phyloP scores from a whole-genome alignment of 208 protist species.

The Leishmania turanica region DNA sequence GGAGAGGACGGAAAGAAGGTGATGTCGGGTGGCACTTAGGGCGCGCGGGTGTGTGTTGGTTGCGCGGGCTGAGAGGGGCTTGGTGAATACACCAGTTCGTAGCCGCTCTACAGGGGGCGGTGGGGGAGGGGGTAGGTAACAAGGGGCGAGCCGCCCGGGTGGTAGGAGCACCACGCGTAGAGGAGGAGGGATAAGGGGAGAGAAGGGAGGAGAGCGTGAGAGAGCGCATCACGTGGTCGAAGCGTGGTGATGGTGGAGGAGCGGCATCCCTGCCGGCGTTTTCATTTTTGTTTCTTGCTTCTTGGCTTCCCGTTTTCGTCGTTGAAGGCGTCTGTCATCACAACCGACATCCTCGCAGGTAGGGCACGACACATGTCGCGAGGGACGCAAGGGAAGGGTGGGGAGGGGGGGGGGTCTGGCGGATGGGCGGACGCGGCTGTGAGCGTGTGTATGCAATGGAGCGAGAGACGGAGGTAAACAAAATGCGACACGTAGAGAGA shows the following conservation, averaged over 20 bases:
- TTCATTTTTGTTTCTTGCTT: not conserved
- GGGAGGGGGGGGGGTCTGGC: not conserved
- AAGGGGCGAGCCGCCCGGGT: not conserved
- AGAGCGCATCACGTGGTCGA: too few species aligned
- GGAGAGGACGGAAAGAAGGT: constrained; percentile 7
- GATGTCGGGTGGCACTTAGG: not conserved
- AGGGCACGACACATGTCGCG: not conserved
- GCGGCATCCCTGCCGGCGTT: not conserved
- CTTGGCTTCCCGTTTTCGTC: not conserved
- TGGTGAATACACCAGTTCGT: too few species aligned
- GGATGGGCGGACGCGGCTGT: not conserved
- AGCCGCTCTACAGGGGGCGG: too few species aligned
- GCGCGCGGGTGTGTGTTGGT: not conserved
- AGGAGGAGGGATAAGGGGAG: not conserved
- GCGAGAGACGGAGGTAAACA: constrained; percentile 11
- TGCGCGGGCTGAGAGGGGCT: too few species aligned
- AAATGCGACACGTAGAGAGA: constrained; percentile 1
- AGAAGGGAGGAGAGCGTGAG: not conserved
- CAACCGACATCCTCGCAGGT: not conserved
- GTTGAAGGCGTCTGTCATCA: not conserved
- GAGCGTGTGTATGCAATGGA: not conserved
- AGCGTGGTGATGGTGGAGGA: not conserved
- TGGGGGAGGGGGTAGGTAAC: too few species aligned
- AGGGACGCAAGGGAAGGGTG: not conserved
- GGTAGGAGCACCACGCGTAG: not conserved